A percentile compares a stretch with the other conserved stretches of the same genome.
These are phyloP conservation scores for Globisporangium cystogenes DNA, from an alignment of 352 stramenopile species.

Conservation along the genomic window DNA sequence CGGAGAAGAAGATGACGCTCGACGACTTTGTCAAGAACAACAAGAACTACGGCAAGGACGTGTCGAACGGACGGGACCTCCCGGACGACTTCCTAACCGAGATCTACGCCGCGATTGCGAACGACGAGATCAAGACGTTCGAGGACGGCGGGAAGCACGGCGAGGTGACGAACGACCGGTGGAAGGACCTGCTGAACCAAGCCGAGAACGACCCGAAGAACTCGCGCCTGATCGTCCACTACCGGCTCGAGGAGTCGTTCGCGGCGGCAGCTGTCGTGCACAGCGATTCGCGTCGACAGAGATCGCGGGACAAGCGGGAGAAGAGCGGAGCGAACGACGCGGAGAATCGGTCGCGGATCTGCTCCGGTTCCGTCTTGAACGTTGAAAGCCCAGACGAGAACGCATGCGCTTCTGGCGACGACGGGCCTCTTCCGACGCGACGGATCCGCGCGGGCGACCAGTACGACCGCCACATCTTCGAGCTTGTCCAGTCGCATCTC, in stretches of 20 bases:
- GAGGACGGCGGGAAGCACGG: conserved; percentile 75
- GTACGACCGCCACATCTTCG: conserved; percentile 72
- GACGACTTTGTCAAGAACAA: conserved; percentile 89
- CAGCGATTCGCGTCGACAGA: background rate
- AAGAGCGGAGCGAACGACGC: background rate
- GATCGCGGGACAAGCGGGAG: background rate
- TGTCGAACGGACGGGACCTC: conserved; percentile 63
- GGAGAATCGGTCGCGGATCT: background rate
- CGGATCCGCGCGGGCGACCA: conserved; percentile 22
- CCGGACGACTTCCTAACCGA: conserved; percentile 70
- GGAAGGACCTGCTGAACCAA: conserved; percentile 75
- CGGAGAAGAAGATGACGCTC: conserved; percentile 85
- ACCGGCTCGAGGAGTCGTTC: conserved; percentile 13
- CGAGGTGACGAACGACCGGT: conserved; percentile 72
- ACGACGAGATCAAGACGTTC: conserved; percentile 76
- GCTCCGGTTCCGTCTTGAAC: background rate
- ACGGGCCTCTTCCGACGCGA: background rate
- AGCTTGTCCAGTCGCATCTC: conserved; percentile 45
- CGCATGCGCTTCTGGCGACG: background rate
- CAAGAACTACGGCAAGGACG: conserved; percentile 85
- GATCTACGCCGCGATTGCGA: conserved; percentile 68
- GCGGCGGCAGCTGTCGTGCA: background rate
- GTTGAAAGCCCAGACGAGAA: background rate
- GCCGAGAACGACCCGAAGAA: conserved; percentile 54
- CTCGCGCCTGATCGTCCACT: conserved; percentile 62